Evolutionary conservation across 148 eudicot species (phyloP), one percentile per base, ranked within the genome.

Genomic region (Salicornia ramosissima): DNA sequence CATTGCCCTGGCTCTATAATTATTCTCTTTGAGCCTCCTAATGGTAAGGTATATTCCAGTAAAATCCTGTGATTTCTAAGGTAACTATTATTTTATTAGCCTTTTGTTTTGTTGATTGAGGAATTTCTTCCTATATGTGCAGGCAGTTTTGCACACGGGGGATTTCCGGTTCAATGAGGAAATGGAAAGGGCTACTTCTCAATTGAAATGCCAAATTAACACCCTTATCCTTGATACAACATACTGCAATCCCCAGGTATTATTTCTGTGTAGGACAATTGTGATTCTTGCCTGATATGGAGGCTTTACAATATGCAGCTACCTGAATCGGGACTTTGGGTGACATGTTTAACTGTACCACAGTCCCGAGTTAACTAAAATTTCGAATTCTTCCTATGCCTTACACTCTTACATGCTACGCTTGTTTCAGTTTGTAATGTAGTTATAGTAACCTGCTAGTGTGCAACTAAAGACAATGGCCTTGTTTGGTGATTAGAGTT

Each of bases 71-170:
- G 42, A 5, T 29, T 55, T 9, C 59, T 42, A 28, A n/a, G n/a
- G n/a, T n/a, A n/a, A n/a, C n/a, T n/a, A n/a, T n/a, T n/a, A n/a
- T n/a, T n/a, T n/a, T 25, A 2, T 50, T 50, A 40, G 39, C 16
- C 39, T 19, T 33, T 26, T 13, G 51, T 64, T 68, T 60, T 49
- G 54, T 64, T 69, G 67, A 58, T 47, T 61, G 51, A 47, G 0
- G 50, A 22, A 31, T 29, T 45, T 64, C 66, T 71, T 78, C 15
- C 16, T 70, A 53, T 70, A 43, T 80, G 25, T 78, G 31, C 80
- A 94, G 98, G 83, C 92, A 79, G 88, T 94, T 65, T 76, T 94
- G 62, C 98, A 94, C 86, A 90, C 97, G 4, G 98, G 98, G 55
- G 97, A 94, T 83, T 94, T 94, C 40, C 87, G 98, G 25, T 94